Base-by-base conservation (phyloP, 2,329 filamentous ascomycete genomes). In the Stagonosporopsis chrysanthemi region DNA sequence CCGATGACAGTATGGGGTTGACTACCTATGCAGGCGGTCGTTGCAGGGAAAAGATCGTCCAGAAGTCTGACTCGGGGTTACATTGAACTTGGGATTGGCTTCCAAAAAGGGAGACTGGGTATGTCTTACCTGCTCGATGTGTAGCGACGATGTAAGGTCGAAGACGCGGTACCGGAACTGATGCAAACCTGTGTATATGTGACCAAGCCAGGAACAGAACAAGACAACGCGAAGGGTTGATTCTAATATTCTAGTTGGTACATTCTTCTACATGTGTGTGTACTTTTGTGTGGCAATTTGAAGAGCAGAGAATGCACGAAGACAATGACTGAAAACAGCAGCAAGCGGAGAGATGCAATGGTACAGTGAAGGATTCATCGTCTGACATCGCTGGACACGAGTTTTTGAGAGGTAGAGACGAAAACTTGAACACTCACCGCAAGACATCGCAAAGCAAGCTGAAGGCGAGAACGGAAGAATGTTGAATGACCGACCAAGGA, bases 401-500 rank as follows among this genome's bases (percentile, higher is more conserved):
- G 6, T 33, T 22, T 28, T 40, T 36, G 42, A 46, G n/a, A 15
- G 28, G 12, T 14, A 17, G n/a, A 28, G 47, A 52, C 29, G 38
- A 52, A 33, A n/a, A 52, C 31, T 44, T 38, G 17, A 35, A 22
- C 48, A 40, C 40, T 57, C 39, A 49, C 48, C 54, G 39, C 31
- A 44, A 48, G 22, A 57, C 48, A 52, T 57, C 26, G 48, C 39
- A 57, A 40, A 26, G 40, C 48, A 41, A 52, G 39, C 48, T 57
- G 43, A 57, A 40, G 49, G 12, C 31, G 38, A 52, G 31, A 56
- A 52, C 19, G 47, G 42, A 46, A 56, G 31, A 48, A 52, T 52
- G 43, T 57, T 57, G 48, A 52, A 52, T 57, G 54, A 57, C 40
- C 33, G 54, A 57, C 54, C 48, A 57, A 52, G 48, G 44, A 57